These are phyloP conservation scores for Trichoderma gracile DNA, from an alignment of 2,329 filamentous ascomycete genomes.

Conservation along the genomic window DNA sequence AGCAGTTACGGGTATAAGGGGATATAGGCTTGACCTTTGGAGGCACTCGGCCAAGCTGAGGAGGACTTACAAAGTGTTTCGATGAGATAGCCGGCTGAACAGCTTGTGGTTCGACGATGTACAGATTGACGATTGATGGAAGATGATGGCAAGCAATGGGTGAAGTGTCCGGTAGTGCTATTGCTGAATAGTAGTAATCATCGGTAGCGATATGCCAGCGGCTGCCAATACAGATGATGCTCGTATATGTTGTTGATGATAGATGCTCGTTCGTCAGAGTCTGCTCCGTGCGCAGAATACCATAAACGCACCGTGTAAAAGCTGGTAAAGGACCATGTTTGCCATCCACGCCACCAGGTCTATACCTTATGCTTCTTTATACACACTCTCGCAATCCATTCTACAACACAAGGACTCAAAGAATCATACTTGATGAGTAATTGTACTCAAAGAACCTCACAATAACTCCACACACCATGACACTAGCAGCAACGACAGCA, in stretches of 20 bases:
- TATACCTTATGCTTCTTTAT: background rate
- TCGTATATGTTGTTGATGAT: no score
- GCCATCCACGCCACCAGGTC: background rate
- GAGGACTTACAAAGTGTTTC: background rate
- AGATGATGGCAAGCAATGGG: background rate
- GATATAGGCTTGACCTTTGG: background rate
- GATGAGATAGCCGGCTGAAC: background rate
- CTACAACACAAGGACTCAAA: background rate
- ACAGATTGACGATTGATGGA: background rate
- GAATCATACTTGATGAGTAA: background rate
- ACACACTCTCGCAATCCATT: background rate
- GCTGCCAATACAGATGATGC: background rate
- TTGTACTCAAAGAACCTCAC: background rate
- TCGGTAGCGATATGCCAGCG: background rate
- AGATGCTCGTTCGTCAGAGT: no score
- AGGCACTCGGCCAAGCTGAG: background rate
- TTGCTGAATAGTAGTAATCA: background rate
- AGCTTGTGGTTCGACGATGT: background rate
- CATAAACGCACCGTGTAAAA: conserved; percentile 1
- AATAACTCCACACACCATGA: background rate
- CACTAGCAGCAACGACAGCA: conserved; percentile 31
- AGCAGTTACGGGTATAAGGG: background rate
- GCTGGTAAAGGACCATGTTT: background rate
- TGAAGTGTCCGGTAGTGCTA: background rate
- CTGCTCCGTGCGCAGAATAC: background rate